A percentile compares a stretch with the other conserved stretches of the same genome.
These are phyloP conservation scores for Fusarium sacchari DNA, from an alignment of 2,329 filamentous ascomycete genomes.

Conservation along the genomic window DNA sequence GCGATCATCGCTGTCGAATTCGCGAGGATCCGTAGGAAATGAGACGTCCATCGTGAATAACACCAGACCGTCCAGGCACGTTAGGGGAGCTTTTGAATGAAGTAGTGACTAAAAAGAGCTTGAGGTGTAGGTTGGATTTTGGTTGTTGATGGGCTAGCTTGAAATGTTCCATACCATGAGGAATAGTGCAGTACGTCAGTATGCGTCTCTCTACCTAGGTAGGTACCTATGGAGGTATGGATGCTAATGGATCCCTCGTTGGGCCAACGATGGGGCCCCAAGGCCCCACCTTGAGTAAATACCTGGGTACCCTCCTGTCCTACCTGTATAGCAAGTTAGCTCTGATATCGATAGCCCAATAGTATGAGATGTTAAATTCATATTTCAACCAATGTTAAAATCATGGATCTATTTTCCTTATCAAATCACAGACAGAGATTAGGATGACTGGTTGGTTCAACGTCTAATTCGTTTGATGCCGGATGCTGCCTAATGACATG, in stretches of 20 bases:
- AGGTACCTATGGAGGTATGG: background rate
- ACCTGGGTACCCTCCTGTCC: background rate
- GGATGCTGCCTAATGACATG: slow-evolving; percentile 4
- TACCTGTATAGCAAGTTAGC: too few species aligned
- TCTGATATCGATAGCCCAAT: background rate
- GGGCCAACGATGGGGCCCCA: slow-evolving; percentile 4
- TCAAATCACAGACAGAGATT: background rate
- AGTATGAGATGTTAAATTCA: background rate
- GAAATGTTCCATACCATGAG: slow-evolving; percentile 26
- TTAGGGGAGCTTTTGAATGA: background rate
- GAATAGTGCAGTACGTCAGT: slow-evolving; percentile 40
- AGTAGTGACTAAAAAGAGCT: background rate
- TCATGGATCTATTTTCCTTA: background rate
- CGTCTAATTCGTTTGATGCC: slow-evolving; percentile 6
- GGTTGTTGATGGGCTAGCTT: slow-evolving; percentile 16
- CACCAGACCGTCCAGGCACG: background rate
- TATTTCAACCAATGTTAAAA: background rate
- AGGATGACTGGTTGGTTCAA: background rate
- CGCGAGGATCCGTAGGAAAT: slow-evolving; percentile 69
- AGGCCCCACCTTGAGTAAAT: background rate
- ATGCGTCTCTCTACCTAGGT: background rate
- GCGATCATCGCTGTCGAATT: slow-evolving; percentile 81
- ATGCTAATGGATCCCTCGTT: background rate
- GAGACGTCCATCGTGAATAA: slow-evolving; percentile 46
- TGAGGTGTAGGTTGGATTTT: slow-evolving; percentile 4